Evolutionary conservation across 108 stramenopile species (phyloP).

Genomic region (Fragilariopsis cylindrus): DNA sequence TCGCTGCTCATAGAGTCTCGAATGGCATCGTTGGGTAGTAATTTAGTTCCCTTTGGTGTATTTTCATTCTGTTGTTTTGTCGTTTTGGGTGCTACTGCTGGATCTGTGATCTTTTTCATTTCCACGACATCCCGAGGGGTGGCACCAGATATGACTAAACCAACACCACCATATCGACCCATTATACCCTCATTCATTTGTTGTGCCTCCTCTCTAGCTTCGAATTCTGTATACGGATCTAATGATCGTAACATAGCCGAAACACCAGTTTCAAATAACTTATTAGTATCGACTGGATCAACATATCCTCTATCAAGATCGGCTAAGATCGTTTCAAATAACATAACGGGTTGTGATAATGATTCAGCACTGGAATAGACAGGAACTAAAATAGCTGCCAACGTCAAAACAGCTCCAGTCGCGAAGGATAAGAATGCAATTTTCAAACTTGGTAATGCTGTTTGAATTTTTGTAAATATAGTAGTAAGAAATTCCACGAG

Average conservation of each 20-base stretch:
- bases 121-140: conserved; percentile 38
- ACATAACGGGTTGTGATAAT: conserved; percentile 66
- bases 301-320: conserved; percentile 81
- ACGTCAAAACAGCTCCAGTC: conserved; percentile 42
- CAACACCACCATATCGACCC: conserved; percentile 93
- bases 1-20: conserved; percentile 28
- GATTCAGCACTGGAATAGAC: conserved; percentile 51
- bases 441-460: conserved; percentile 16
- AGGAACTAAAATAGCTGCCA: conserved; percentile 48
- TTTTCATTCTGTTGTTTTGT: conserved; percentile 6
- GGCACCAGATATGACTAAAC: conserved; percentile 88
- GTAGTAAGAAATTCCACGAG: conserved; percentile 14
- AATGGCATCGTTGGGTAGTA: conserved; percentile 48
- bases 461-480: conserved; percentile 1
- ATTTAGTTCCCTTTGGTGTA: conserved; percentile 23
- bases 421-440: conserved; percentile 40
- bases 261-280: conserved; percentile 92
- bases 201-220: conserved; percentile 70
- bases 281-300: conserved; percentile 84
- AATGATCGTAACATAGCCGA: conserved; percentile 89
- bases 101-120: conserved; percentile 23
- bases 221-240: conserved; percentile 98
- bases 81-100: not conserved
- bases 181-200: conserved; percentile 83
- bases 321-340: conserved; percentile 83